Evolutionary conservation across 1,284 basidiomycete genomes (phyloP).

Genomic region (Entoloma clypeatum): DNA sequence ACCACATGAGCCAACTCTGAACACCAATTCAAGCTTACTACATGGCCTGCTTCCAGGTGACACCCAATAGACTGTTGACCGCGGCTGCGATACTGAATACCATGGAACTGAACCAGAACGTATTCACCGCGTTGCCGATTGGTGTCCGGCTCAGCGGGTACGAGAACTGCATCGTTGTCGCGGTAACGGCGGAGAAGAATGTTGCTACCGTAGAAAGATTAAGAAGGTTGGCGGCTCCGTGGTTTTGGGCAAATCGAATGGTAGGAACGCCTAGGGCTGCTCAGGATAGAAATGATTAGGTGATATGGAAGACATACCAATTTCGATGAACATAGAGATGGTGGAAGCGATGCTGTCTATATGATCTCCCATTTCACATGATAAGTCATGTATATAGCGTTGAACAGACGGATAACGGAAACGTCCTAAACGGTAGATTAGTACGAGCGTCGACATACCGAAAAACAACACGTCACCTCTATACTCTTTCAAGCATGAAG

Average conservation of each 20-base stretch:
- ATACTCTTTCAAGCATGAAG: constrained; percentile 62
- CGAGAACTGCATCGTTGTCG: constrained; percentile 67
- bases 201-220: constrained; percentile 73
- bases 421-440: constrained; percentile 42
- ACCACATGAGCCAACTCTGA: too few species aligned
- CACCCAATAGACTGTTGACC: constrained; percentile 66
- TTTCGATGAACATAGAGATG: constrained; percentile 66
- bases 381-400: constrained; percentile 67
- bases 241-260: constrained; percentile 71
- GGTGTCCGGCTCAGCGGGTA: constrained; percentile 34
- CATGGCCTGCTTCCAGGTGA: constrained; percentile 77
- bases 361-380: constrained; percentile 66
- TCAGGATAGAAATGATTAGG: constrained; percentile 5
- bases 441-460: background rate
- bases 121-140: constrained; percentile 53
- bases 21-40: too few species aligned
- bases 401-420: constrained; percentile 68
- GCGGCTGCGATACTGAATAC: constrained; percentile 75
- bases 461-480: constrained; percentile 42
- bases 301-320: constrained; percentile 42
- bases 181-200: constrained; percentile 75
- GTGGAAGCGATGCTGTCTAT: constrained; percentile 62
- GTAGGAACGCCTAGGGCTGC: constrained; percentile 58
- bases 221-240: constrained; percentile 63
- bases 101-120: constrained; percentile 69